Evolutionary conservation across 176 grass and related monocot genomes (phyloP).

Genomic region (Oryza glaberrima): DNA sequence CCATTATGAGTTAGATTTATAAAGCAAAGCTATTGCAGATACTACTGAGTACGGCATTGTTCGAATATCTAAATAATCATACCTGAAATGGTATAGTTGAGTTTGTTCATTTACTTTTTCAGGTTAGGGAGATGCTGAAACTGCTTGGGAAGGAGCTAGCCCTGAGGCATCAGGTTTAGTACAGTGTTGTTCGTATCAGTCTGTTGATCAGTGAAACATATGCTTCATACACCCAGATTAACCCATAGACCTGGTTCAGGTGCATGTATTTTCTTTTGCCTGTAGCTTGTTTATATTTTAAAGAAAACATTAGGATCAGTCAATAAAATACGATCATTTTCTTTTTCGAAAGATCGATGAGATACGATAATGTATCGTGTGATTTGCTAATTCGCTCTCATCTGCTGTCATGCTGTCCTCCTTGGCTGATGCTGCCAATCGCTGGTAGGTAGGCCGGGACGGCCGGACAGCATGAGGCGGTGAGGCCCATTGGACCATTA

Average conservation of each 20-base stretch:
- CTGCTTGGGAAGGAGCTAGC: constrained; percentile 43
- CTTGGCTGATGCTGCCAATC: no score
- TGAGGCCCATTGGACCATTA: no score
- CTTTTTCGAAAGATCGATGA: no score
- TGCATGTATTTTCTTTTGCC: not conserved
- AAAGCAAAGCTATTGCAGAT: not conserved
- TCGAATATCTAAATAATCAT: not conserved
- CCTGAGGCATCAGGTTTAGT: constrained; percentile 6
- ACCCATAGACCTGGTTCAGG: not conserved
- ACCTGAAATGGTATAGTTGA: constrained; percentile 1
- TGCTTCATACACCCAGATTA: not conserved
- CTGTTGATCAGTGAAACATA: not conserved
- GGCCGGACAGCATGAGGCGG: no score
- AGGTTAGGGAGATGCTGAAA: constrained; percentile 54
- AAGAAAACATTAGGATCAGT: no score
- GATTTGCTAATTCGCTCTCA: no score
- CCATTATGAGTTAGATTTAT: not conserved
- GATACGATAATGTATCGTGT: no score
- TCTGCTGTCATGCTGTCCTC: no score
- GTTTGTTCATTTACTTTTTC: constrained; percentile 22
- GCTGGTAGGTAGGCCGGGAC: no score
- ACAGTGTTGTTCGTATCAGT: not conserved
- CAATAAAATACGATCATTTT: no score
- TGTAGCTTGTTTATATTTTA: not conserved
- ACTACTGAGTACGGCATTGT: not conserved